A percentile compares a stretch with the other conserved stretches of the same genome.
Conservation (phyloP, 2,329 filamentous ascomycete genomes). For the Botrytis porri region DNA sequence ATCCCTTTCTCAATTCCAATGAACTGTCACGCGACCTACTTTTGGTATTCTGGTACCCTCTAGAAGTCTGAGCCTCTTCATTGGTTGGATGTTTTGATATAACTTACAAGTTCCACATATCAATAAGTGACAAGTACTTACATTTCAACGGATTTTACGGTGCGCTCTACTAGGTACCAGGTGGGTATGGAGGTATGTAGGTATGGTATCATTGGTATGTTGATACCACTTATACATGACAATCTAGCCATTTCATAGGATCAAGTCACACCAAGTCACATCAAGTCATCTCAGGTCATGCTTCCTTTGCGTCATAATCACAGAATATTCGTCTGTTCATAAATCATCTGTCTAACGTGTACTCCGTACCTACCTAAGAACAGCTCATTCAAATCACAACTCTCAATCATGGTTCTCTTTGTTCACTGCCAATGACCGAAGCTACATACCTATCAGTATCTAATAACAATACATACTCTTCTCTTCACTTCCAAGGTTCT, state of each 20-base stretch:
- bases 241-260: not conserved
- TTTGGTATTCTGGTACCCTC: not conserved
- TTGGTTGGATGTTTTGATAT: not conserved
- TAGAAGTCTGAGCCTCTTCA: not conserved
- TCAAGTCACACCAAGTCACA: no score
- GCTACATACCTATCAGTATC: not conserved
- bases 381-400: no score
- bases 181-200: not conserved
- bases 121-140: not conserved
- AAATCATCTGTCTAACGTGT: not conserved
- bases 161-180: not conserved
- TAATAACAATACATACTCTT: no score
- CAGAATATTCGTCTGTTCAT: not conserved
- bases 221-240: not conserved
- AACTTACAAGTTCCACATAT: not conserved
- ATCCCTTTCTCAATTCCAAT: not conserved
- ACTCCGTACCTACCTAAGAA: not conserved
- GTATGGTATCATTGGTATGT: not conserved
- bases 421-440: not conserved
- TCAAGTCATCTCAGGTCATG: not conserved
- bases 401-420: not conserved
- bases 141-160: not conserved
- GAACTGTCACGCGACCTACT: conserved; percentile 11
- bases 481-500: no score
- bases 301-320: not conserved